Percentiles rank a stretch among this genome's conserved stretches.
Evolutionary conservation across 2,329 filamentous ascomycete genomes (phyloP).

Genomic region (Cryoendolithus antarcticus): DNA sequence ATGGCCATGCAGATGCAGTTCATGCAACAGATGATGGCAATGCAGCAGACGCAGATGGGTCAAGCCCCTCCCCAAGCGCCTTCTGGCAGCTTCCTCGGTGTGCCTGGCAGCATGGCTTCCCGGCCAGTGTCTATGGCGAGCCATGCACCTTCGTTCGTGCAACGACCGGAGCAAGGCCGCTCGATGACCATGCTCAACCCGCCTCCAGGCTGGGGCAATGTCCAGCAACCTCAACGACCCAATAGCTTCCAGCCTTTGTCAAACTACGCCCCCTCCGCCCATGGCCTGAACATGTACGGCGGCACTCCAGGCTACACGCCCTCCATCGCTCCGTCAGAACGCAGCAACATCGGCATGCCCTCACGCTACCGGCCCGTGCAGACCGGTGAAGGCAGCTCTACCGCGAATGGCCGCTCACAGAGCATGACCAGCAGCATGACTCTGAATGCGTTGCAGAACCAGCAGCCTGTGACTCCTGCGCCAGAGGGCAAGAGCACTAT

Average conservation of each 20-base stretch:
- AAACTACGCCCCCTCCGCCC: conserved; percentile 22
- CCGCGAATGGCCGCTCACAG: conserved; percentile 24
- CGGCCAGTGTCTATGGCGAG: conserved; percentile 35
- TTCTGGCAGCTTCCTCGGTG: conserved; percentile 3
- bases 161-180: conserved; percentile 28
- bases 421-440: conserved; percentile 23
- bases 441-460: conserved; percentile 17
- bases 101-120: background rate
- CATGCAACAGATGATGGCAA: conserved; percentile 27
- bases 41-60: conserved; percentile 23
- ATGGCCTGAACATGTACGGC: conserved; percentile 26
- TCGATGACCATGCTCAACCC: conserved; percentile 80
- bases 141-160: conserved; percentile 9
- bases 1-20: conserved; percentile 28
- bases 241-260: conserved; percentile 20
- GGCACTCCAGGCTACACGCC: conserved; percentile 56
- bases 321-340: conserved; percentile 89
- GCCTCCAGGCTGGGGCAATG: conserved; percentile 20
- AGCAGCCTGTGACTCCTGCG: conserved; percentile 6
- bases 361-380: conserved; percentile 83
- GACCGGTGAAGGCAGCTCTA: conserved; percentile 9
- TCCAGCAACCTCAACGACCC: conserved; percentile 32
- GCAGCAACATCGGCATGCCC: conserved; percentile 84
- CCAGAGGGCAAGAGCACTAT: conserved; percentile 17
- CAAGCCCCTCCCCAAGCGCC: conserved; percentile 8